These are phyloP conservation scores for Lepraria neglecta DNA, from an alignment of 495 filamentous ascomycete genomes.

Conservation along the genomic window DNA sequence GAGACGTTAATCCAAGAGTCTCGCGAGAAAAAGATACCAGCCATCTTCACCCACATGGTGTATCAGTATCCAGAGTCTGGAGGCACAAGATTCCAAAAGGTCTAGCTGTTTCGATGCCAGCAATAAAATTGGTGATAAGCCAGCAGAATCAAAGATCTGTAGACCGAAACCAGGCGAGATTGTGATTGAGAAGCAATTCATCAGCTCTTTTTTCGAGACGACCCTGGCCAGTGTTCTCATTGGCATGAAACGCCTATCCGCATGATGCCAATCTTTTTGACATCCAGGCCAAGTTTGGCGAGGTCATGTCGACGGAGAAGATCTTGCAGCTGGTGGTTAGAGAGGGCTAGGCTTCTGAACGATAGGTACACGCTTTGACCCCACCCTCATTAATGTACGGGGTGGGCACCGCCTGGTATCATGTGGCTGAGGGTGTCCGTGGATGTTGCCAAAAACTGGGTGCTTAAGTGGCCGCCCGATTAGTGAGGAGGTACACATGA, in stretches of 20 bases:
- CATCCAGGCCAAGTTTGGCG: conserved; percentile 12
- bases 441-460: too few relatives aligned
- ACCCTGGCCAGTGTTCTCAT: conserved; percentile 1
- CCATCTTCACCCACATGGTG: conserved; percentile 15
- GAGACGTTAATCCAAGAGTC: neutral
- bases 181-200: conserved; percentile 14
- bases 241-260: conserved; percentile 7
- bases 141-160: neutral
- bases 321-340: neutral
- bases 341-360: neutral
- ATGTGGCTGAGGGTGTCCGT: too few relatives aligned
- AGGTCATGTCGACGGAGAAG: conserved; percentile 9
- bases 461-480: too few relatives aligned
- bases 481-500: too few relatives aligned
- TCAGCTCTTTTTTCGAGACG: conserved; percentile 13
- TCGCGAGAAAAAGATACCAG: neutral
- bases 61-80: conserved; percentile 8
- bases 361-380: neutral
- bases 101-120: conserved; percentile 10
- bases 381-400: too few relatives aligned
- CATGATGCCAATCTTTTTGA: conserved; percentile 16
- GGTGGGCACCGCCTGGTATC: too few relatives aligned
- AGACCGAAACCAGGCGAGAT: conserved; percentile 5
- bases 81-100: neutral
- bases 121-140: conserved; percentile 11